phyloP scores from a whole-genome alignment of 2,329 filamentous ascomycete species.

The Teratosphaeriaceae sp. region DNA sequence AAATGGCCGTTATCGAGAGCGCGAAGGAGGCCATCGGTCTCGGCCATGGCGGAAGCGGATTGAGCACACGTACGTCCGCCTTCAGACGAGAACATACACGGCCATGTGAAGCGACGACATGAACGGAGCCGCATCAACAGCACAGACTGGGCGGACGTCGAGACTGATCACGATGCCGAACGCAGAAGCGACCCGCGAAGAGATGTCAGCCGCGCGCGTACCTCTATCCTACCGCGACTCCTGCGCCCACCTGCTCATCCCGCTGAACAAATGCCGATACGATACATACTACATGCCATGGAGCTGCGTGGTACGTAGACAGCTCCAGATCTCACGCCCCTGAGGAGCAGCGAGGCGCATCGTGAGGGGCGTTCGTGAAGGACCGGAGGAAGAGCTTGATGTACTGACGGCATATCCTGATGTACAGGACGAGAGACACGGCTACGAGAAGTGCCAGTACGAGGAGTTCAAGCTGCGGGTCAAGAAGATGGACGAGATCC shows the following conservation, averaged over 20 bases:
- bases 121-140: not conserved
- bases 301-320: conserved; percentile 89
- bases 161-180: not conserved
- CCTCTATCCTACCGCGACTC: conserved; percentile 90
- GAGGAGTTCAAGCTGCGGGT: conserved; percentile 98
- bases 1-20: conserved; percentile 32
- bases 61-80: not conserved
- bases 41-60: conserved; percentile 12
- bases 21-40: conserved; percentile 45
- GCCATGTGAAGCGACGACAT: not conserved
- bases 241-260: conserved; percentile 91
- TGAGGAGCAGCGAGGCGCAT: too few relatives aligned
- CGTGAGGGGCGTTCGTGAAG: too few relatives aligned
- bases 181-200: conserved; percentile 72
- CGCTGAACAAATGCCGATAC: conserved; percentile 88
- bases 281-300: conserved; percentile 92
- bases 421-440: conserved; percentile 84
- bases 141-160: not conserved
- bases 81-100: not conserved
- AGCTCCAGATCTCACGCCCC: not conserved
- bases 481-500: conserved; percentile 95
- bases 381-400: not conserved
- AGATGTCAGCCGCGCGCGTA: conserved; percentile 86
- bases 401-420: conserved; percentile 2
- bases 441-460: conserved; percentile 99